Conservation (phyloP, 208 protist genomes). For the Entamoeba invadens region DNA sequence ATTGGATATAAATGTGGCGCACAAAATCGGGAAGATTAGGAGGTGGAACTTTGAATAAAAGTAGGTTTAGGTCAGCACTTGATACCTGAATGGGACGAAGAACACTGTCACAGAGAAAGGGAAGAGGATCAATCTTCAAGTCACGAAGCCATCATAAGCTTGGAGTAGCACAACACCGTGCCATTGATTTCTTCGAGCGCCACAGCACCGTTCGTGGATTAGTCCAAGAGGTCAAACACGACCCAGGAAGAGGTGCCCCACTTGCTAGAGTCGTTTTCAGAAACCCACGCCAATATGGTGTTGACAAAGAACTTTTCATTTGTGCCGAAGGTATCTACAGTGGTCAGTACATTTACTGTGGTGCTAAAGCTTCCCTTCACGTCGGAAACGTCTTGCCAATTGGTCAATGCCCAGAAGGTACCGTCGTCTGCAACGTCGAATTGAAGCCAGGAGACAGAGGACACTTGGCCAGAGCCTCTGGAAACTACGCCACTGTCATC, state of each 20-base stretch:
- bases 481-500: constrained; percentile 84
- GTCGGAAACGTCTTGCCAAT: constrained; percentile 94
- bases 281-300: constrained; percentile 28
- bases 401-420: constrained; percentile 85
- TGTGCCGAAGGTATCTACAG: constrained; percentile 93
- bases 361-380: constrained; percentile 70
- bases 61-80: too few species aligned
- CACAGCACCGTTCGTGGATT: constrained; percentile 71
- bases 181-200: constrained; percentile 83
- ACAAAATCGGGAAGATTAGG: too few species aligned
- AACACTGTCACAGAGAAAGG: constrained; percentile 61
- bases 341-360: constrained; percentile 92
- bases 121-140: constrained; percentile 61
- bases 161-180: constrained; percentile 74
- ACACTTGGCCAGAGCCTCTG: constrained; percentile 70
- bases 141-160: constrained; percentile 75
- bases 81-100: not conserved
- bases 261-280: constrained; percentile 86
- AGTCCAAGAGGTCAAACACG: constrained; percentile 87
- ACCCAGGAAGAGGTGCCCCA: constrained; percentile 91
- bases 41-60: too few species aligned
- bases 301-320: constrained; percentile 78
- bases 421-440: constrained; percentile 95
- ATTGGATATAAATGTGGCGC: too few species aligned
- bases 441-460: constrained; percentile 78